A percentile compares a stretch with the other conserved stretches of the same genome.
Evolutionary conservation across 148 eudicot species (phyloP).

Genomic region (Dianthus caryophyllus): DNA sequence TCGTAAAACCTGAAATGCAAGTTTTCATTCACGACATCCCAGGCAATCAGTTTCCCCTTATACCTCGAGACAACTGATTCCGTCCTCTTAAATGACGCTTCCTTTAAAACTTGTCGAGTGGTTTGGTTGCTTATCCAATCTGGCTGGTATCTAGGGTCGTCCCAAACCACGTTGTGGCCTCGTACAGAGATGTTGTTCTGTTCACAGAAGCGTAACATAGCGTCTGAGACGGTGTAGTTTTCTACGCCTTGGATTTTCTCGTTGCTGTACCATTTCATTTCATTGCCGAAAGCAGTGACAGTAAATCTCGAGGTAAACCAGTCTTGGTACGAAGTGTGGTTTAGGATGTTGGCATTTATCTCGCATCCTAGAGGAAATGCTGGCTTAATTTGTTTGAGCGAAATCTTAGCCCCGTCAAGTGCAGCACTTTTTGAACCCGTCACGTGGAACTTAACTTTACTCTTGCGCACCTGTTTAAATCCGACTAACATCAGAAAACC

Average conservation of each 20-base stretch:
- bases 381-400: conserved; percentile 26
- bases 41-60: conserved; percentile 42
- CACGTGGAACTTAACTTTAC: conserved; percentile 35
- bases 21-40: conserved; percentile 86
- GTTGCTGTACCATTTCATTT: conserved; percentile 43
- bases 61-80: conserved; percentile 55
- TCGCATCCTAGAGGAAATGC: conserved; percentile 53
- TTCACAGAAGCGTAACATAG: conserved; percentile 38
- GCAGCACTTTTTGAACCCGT: conserved; percentile 30
- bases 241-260: conserved; percentile 33
- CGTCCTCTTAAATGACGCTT: conserved; percentile 27
- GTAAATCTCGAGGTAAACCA: conserved; percentile 54
- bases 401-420: conserved; percentile 35
- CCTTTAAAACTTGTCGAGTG: conserved; percentile 23
- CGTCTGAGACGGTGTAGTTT: conserved; percentile 34
- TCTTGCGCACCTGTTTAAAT: conserved; percentile 39
- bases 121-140: conserved; percentile 29
- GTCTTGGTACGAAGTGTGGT: conserved; percentile 37
- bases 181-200: conserved; percentile 32
- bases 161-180: conserved; percentile 46
- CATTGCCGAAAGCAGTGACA: conserved; percentile 42
- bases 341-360: conserved; percentile 43
- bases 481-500: not conserved
- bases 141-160: conserved; percentile 37
- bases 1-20: conserved; percentile 44